Base-by-base conservation (phyloP, 305 asterid genomes). In the Solanum hybrid region DNA sequence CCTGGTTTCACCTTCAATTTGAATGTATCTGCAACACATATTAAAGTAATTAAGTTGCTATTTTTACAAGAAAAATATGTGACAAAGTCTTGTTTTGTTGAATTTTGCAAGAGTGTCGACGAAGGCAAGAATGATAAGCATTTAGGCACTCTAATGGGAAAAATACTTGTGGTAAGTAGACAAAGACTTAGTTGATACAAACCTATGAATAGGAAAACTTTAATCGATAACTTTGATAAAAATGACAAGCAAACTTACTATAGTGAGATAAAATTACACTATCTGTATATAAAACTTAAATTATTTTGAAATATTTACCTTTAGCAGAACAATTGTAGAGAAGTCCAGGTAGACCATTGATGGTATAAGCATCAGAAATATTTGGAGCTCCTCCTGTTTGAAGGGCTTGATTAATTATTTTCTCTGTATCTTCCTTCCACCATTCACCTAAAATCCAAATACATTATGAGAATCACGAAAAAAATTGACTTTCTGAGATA, bases 381-480 rank as follows among this genome's bases (percentile, higher is more conserved):
- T 94, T 94, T 5, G 98, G 98, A 34, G 93, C 94, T 56, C 91
- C 95, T 77, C 98, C 98, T 1, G 94, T 89, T 90, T 93, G 95
- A 73, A 72, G 24, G 32, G 98, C 95, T 91, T 92, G 94, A 71
- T 40, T 94, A 64, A 95, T 92, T 10, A 94, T 87, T 2, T 89
- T 88, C 89, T 95, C 96, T 0, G 96, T 94, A 69, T 95, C 95
- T 8, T 92, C 91, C 90, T 95, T 95, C 95, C 95, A 95, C 98
- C 98, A 94, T 90, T 95, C 96, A 36, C 98, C 96, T 94, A 82
- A 66, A 86, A 45, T 17, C 72, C 31, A 78, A 76, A 73, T 37
- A 75, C 64, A 15, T 22, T 10, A 60, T 32, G 40, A 60, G 27
- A 60, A 60, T 60, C 72, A 22, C 5, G 0, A 31, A 22, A 71